phyloP scores from a whole-genome alignment of 805 yeast species.

The Metschnikowia aberdeeniae region DNA sequence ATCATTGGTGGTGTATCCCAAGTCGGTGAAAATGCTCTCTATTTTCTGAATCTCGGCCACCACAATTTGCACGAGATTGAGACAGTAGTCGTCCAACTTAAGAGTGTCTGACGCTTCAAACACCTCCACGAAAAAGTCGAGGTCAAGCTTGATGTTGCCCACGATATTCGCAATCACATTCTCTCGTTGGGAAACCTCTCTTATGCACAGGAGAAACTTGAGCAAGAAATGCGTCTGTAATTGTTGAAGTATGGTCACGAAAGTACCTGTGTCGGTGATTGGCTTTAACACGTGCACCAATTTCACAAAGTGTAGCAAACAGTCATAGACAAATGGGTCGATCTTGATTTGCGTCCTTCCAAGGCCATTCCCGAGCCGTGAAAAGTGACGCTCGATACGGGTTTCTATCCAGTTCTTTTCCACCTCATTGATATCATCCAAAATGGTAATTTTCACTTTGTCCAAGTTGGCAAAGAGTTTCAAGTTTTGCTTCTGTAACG shows the following conservation, averaged over 20 bases:
- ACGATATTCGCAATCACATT: conserved; percentile 14
- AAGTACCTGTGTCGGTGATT: conserved; percentile 33
- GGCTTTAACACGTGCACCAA: conserved; percentile 38
- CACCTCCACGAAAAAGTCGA: conserved; percentile 35
- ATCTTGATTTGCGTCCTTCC: conserved; percentile 19
- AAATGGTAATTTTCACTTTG: conserved; percentile 35
- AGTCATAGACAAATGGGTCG: conserved; percentile 38
- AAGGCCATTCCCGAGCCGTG: conserved; percentile 5
- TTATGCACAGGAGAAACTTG: conserved; percentile 28
- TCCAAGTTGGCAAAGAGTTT: conserved; percentile 41
- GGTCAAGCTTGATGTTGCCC: conserved; percentile 34
- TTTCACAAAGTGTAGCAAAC: conserved; percentile 39
- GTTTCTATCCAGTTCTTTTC: conserved; percentile 34
- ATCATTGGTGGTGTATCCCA: conserved; percentile 22
- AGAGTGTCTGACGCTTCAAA: conserved; percentile 34
- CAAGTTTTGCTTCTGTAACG: conserved; percentile 34
- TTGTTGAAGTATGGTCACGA: conserved; percentile 34
- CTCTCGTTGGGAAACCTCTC: conserved; percentile 21
- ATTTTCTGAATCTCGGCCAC: conserved; percentile 25
- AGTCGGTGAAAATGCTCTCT: conserved; percentile 21
- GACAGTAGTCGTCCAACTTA: conserved; percentile 31
- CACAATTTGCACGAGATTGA: conserved; percentile 30
- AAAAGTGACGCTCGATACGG: conserved; percentile 25
- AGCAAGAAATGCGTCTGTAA: conserved; percentile 35
- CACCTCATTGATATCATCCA: conserved; percentile 36